These are phyloP conservation scores for Gypsophila paniculata DNA, from an alignment of 179 eudicot species.

Conservation along the genomic window DNA sequence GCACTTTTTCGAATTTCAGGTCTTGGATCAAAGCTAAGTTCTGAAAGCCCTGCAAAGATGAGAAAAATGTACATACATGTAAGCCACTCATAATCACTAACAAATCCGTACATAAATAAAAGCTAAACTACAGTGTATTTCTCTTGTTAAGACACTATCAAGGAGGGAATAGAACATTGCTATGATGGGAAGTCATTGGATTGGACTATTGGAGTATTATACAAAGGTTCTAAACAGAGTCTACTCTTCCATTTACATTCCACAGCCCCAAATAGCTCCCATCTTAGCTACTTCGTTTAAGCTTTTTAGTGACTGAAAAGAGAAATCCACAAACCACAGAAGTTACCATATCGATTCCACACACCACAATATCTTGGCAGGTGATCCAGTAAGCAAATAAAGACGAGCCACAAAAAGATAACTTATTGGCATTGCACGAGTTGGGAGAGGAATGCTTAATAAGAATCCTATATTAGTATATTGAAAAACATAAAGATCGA, in stretches of 20 bases:
- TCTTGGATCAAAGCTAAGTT: constrained; percentile 97
- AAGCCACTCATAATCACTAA: constrained; percentile 6
- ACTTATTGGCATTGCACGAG: too few species aligned
- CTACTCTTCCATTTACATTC: neutral
- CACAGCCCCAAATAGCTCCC: neutral
- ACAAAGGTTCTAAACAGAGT: constrained; percentile 8
- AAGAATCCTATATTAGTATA: too few species aligned
- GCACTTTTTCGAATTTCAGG: constrained; percentile 93
- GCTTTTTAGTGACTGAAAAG: neutral
- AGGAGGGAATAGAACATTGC: neutral
- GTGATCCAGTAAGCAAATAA: neutral
- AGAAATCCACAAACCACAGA: neutral
- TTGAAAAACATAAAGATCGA: too few species aligned
- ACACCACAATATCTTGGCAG: neutral
- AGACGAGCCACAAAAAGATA: neutral
- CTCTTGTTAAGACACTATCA: neutral
- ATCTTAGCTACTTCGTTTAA: neutral
- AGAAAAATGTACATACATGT: constrained; percentile 14
- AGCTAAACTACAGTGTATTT: neutral
- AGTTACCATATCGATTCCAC: neutral
- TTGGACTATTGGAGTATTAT: neutral
- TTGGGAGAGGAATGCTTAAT: too few species aligned
- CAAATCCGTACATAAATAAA: neutral
- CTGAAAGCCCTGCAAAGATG: constrained; percentile 70
- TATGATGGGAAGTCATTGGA: neutral